A percentile compares a stretch with the other conserved stretches of the same genome.
Conservation (phyloP, 257 asterid genomes). For the Asclepias syriaca region DNA sequence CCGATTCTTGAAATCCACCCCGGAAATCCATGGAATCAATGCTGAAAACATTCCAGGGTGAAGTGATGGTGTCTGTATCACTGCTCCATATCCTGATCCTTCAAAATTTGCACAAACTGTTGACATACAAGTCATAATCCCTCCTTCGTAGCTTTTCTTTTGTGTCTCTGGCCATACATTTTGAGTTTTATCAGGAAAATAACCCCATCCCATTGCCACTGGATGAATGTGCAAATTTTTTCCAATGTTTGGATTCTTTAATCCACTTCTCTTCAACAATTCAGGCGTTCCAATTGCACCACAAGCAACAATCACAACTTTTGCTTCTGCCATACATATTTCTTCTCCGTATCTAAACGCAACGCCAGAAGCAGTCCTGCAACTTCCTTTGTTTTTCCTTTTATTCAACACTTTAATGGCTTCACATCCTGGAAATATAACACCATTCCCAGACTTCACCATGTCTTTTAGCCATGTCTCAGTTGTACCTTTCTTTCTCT, state of each 20-base stretch:
- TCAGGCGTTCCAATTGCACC: conserved; percentile 80
- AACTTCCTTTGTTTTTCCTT: conserved; percentile 9
- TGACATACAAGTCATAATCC: conserved; percentile 77
- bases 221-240: conserved; percentile 72
- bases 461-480: conserved; percentile 81
- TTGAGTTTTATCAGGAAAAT: conserved; percentile 41
- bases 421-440: conserved; percentile 55
- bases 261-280: conserved; percentile 54
- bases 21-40: conserved; percentile 70
- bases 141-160: conserved; percentile 66
- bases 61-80: conserved; percentile 70
- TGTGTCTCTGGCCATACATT: conserved; percentile 50
- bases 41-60: conserved; percentile 83
- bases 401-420: conserved; percentile 40
- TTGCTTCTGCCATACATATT: conserved; percentile 46
- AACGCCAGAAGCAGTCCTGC: conserved; percentile 54
- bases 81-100: conserved; percentile 51
- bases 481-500: conserved; percentile 47
- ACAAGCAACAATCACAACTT: conserved; percentile 54
- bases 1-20: conserved; percentile 47
- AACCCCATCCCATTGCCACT: conserved; percentile 71
- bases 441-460: conserved; percentile 63
- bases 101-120: conserved; percentile 33
- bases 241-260: conserved; percentile 68
- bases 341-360: conserved; percentile 36